Evolutionary conservation across 352 stramenopile species (phyloP).

Genomic region (Phytophthora tubulina): DNA sequence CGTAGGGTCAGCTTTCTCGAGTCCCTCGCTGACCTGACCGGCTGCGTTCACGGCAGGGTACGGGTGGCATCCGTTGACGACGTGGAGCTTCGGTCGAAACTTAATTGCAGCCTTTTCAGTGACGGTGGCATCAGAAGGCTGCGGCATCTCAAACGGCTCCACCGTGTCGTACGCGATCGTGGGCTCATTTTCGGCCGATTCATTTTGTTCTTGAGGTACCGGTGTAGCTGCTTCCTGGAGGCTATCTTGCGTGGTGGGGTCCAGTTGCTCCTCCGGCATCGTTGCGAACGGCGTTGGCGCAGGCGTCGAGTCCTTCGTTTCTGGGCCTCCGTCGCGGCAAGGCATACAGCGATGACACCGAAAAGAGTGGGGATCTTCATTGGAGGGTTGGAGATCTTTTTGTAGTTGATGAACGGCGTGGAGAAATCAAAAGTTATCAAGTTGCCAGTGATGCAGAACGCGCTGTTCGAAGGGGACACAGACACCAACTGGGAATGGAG

Average conservation of each 20-base stretch:
- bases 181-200: neutral
- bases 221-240: conserved; percentile 8
- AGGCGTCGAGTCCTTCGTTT: conserved; percentile 1
- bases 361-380: conserved; percentile 18
- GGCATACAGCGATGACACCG: conserved; percentile 4
- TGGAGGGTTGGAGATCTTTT: neutral
- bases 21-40: conserved; percentile 21
- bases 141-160: conserved; percentile 15
- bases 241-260: conserved; percentile 8
- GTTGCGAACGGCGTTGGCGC: conserved; percentile 10
- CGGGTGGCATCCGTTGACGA: conserved; percentile 22
- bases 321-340: conserved; percentile 1
- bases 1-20: conserved; percentile 14
- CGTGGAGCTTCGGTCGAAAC: conserved; percentile 19
- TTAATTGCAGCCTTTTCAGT: conserved; percentile 29
- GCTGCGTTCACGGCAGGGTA: conserved; percentile 31
- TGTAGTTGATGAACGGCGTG: neutral
- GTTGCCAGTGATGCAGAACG: neutral
- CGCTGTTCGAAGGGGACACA: neutral
- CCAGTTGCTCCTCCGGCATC: conserved; percentile 17
- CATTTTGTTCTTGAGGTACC: neutral
- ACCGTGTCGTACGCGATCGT: conserved; percentile 25
- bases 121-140: conserved; percentile 8
- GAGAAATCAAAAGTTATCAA: conserved; percentile 21
- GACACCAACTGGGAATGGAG: conserved; percentile 7